Percentiles rank a stretch among this genome's conserved stretches.
Conservation (phyloP, 306 rosid genomes). For the Ormosia semicastrata region DNA sequence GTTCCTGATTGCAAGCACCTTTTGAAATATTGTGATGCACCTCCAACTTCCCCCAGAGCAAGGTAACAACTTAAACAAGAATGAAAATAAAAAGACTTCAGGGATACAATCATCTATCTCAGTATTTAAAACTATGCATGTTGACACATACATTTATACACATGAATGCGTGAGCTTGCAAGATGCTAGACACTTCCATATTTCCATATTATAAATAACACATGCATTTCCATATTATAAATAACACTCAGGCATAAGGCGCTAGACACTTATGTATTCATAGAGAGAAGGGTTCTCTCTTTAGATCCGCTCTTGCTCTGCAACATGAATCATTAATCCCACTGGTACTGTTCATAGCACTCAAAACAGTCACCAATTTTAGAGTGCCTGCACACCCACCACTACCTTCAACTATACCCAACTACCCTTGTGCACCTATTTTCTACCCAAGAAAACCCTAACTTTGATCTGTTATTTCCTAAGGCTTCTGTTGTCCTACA, state of each 20-base stretch:
- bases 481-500: constrained; percentile 13
- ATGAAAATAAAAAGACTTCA: constrained; percentile 25
- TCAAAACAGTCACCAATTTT: not conserved
- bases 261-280: not conserved
- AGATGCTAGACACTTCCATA: not conserved
- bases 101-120: constrained; percentile 19
- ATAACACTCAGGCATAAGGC: constrained; percentile 6
- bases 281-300: not conserved
- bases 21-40: constrained; percentile 67
- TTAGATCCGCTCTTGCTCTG: not conserved
- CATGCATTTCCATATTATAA: not conserved
- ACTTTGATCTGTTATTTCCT: not conserved
- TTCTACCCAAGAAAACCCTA: not conserved
- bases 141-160: not conserved
- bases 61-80: constrained; percentile 72
- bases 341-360: not conserved
- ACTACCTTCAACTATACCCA: constrained; percentile 10
- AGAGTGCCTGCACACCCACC: constrained; percentile 2
- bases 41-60: constrained; percentile 85
- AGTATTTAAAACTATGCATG: constrained; percentile 2
- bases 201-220: not conserved
- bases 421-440: not conserved
- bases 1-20: constrained; percentile 78
- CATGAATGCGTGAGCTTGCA: not conserved
- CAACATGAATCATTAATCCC: not conserved